A percentile compares a stretch with the other conserved stretches of the same genome.
These are phyloP conservation scores for Astrothelium subdiscretum DNA, from an alignment of 495 filamentous ascomycete species.

Conservation along the genomic window DNA sequence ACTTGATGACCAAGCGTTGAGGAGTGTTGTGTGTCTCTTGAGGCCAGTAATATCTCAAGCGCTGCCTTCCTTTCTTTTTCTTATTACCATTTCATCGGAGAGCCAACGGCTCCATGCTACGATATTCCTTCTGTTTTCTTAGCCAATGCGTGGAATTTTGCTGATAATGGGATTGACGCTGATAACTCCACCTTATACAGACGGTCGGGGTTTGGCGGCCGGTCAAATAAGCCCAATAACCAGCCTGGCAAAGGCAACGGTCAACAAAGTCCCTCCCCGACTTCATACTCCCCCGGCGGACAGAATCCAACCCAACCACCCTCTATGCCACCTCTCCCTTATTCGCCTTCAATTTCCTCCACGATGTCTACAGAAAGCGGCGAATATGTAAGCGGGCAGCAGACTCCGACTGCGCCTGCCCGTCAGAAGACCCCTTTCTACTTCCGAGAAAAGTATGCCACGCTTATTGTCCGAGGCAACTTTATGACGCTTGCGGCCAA, in stretches of 20 bases:
- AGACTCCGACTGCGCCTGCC: constrained; percentile 9
- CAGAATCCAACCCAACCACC: constrained; percentile 13
- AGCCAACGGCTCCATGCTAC: too few relatives aligned
- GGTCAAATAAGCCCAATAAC: constrained; percentile 19
- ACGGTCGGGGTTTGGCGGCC: constrained; percentile 21
- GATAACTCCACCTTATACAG: constrained; percentile 1
- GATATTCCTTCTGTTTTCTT: too few relatives aligned
- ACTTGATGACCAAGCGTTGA: background rate
- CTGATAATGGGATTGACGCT: background rate
- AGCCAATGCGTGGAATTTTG: too few relatives aligned
- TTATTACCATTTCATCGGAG: background rate
- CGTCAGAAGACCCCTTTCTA: constrained; percentile 49
- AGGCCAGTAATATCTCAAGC: background rate
- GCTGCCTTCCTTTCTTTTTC: background rate
- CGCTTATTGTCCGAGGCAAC: constrained; percentile 86
- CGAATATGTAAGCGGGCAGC: constrained; percentile 9
- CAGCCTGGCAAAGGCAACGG: constrained; percentile 23
- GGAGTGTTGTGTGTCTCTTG: background rate
- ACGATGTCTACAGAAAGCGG: constrained; percentile 2
- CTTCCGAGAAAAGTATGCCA: constrained; percentile 69
- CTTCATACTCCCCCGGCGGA: constrained; percentile 9
- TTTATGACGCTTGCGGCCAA: constrained; percentile 89
- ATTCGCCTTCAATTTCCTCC: constrained; percentile 20
- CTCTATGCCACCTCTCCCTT: constrained; percentile 19
- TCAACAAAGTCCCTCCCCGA: constrained; percentile 23